phyloP scores from a whole-genome alignment of 192 early-diverging fungal species.

The Tieghemiomyces parasiticus region DNA sequence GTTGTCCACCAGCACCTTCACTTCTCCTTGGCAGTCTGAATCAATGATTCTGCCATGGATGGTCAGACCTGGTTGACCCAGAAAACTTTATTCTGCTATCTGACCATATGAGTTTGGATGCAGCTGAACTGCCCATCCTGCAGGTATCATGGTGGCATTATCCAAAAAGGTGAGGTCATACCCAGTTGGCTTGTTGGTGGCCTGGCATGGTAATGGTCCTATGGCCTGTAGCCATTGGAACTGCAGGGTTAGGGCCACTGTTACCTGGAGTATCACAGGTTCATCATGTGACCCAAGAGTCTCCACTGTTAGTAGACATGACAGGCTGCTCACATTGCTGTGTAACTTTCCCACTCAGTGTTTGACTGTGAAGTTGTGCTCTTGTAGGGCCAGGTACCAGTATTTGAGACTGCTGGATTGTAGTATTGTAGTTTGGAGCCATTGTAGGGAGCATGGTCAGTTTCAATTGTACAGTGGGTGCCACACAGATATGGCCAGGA shows the following conservation, averaged over 20 bases:
- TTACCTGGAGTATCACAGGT: not conserved
- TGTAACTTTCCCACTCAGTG: not conserved
- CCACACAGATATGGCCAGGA: constrained; percentile 11
- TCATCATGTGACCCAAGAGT: not conserved
- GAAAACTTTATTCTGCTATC: not conserved
- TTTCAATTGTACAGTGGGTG: not conserved
- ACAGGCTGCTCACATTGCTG: not conserved
- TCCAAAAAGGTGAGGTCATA: not conserved
- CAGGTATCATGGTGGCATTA: not conserved
- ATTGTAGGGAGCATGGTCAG: constrained; percentile 10
- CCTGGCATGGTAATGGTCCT: not conserved
- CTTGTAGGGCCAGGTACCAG: constrained; percentile 1
- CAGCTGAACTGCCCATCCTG: not conserved
- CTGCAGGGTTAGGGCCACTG: not conserved
- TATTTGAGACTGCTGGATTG: not conserved
- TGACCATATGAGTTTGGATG: not conserved
- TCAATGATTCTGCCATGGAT: not conserved
- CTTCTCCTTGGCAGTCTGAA: not conserved
- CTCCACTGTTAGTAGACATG: not conserved
- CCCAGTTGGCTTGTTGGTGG: not conserved
- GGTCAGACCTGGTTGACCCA: not conserved
- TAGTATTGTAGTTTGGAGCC: not conserved
- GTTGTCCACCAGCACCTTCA: not conserved
- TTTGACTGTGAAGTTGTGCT: not conserved
- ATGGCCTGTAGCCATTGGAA: not conserved